Conservation (phyloP, 2,329 filamentous ascomycete species). For the Tolypocladium tundrense region DNA sequence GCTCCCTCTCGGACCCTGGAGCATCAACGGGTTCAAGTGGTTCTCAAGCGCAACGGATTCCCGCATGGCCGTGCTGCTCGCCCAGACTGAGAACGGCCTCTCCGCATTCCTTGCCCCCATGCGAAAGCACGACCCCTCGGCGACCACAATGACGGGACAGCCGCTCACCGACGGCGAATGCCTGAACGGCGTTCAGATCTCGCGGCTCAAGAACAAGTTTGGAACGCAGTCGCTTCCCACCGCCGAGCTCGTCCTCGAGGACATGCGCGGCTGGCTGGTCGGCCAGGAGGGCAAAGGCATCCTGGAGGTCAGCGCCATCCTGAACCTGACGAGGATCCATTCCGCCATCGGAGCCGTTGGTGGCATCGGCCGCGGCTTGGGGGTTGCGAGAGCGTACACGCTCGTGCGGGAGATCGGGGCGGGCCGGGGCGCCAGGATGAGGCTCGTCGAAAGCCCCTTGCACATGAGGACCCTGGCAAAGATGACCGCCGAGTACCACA, state of each 20-base stretch:
- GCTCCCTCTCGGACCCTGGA: constrained; percentile 43
- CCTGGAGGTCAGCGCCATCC: constrained; percentile 55
- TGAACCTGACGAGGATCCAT: constrained; percentile 57
- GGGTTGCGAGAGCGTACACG: constrained; percentile 47
- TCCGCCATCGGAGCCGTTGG: constrained; percentile 43
- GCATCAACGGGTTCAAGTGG: constrained; percentile 58
- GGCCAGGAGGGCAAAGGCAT: constrained; percentile 57
- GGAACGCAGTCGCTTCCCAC: constrained; percentile 62
- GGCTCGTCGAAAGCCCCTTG: constrained; percentile 39
- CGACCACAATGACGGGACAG: constrained; percentile 17
- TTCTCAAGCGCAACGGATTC: constrained; percentile 19
- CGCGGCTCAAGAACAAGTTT: constrained; percentile 62
- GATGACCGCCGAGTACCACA: constrained; percentile 44
- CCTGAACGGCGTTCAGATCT: constrained; percentile 58
- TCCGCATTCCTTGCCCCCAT: constrained; percentile 58
- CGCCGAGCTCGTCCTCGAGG: constrained; percentile 56
- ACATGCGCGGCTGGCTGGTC: constrained; percentile 55
- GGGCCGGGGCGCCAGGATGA: constrained; percentile 30
- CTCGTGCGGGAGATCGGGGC: constrained; percentile 42
- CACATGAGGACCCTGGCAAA: constrained; percentile 50
- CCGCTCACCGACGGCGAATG: constrained; percentile 22
- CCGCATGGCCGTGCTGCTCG: constrained; percentile 50
- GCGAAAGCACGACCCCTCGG: constrained; percentile 28
- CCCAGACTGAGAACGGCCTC: constrained; percentile 41
- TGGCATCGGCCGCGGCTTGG: constrained; percentile 44